Conservation (phyloP, 495 filamentous ascomycete species). For the Extremus antarcticus region DNA sequence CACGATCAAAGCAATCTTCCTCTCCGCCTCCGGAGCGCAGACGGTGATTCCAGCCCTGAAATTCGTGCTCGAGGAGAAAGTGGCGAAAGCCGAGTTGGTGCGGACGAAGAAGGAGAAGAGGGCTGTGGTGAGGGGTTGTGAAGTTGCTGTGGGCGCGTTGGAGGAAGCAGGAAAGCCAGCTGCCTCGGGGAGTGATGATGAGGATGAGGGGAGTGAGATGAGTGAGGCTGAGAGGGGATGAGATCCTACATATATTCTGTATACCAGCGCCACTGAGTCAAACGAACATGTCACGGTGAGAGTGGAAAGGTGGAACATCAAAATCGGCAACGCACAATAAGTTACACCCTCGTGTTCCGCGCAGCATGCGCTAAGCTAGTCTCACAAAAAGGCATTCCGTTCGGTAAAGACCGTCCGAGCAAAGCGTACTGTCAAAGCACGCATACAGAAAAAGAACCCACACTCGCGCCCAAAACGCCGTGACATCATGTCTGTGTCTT, state of each 20-base stretch:
- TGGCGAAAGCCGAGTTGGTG: slow-evolving; percentile 63
- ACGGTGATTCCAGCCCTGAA: slow-evolving; percentile 59
- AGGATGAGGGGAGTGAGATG: too few species aligned
- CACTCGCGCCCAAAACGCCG: not conserved
- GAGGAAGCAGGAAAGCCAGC: not conserved
- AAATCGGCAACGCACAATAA: too few species aligned
- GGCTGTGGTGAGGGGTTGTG: slow-evolving; percentile 57
- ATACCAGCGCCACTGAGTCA: too few species aligned
- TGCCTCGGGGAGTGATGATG: not conserved
- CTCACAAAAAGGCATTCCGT: too few species aligned
- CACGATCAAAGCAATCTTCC: slow-evolving; percentile 53
- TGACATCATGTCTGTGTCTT: too few species aligned
- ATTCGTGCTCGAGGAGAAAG: slow-evolving; percentile 64
- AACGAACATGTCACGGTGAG: too few species aligned
- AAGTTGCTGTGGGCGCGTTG: slow-evolving; percentile 6
- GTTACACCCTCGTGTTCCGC: too few species aligned
- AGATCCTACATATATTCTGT: too few species aligned
- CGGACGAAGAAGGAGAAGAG: slow-evolving; percentile 48
- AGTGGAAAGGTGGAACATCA: too few species aligned
- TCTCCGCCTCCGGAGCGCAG: slow-evolving; percentile 45
- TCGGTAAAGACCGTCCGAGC: not conserved
- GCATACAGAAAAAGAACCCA: not conserved
- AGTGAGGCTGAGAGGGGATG: too few species aligned
- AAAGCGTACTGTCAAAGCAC: too few species aligned
- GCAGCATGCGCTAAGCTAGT: too few species aligned